Conservation (phyloP, 164 flowering plant species). For the Vitis rotundifolia region DNA sequence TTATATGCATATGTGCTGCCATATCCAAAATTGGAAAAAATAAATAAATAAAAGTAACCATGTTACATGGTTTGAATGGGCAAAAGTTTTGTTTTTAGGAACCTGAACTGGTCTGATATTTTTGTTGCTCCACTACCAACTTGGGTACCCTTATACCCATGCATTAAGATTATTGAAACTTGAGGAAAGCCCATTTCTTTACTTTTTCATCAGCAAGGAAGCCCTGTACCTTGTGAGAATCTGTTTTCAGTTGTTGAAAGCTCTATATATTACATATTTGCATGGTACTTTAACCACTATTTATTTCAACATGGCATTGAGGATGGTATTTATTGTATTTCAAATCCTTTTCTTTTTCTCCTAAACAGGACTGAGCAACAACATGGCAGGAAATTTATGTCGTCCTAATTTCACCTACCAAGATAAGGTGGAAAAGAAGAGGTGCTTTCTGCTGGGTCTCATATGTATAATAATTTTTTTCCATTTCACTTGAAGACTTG, state of each 20-base stretch:
- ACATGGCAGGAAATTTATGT: slow-evolving; percentile 12
- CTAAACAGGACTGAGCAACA: slow-evolving; percentile 22
- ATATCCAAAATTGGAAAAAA: no score
- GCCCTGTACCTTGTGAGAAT: no score
- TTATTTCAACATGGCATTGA: neutral
- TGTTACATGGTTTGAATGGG: no score
- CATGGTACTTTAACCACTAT: neutral
- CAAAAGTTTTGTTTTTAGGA: no score
- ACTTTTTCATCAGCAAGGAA: no score
- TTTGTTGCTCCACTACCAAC: no score
- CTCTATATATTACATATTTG: neutral
- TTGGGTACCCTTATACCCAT: no score
- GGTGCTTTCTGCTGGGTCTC: slow-evolving; percentile 19
- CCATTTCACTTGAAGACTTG: neutral
- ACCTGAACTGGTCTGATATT: no score
- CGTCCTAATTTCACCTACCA: slow-evolving; percentile 7
- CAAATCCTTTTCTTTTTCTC: neutral
- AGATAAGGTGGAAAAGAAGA: slow-evolving; percentile 24
- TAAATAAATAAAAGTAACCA: no score
- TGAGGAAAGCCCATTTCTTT: no score
- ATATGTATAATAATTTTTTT: neutral
- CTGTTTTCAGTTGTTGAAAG: neutral
- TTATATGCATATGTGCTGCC: no score
- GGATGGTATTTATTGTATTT: neutral
- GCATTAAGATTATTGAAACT: no score